Base-by-base conservation (phyloP, 2,329 filamentous ascomycete species). In the Paraphoma sp. region DNA sequence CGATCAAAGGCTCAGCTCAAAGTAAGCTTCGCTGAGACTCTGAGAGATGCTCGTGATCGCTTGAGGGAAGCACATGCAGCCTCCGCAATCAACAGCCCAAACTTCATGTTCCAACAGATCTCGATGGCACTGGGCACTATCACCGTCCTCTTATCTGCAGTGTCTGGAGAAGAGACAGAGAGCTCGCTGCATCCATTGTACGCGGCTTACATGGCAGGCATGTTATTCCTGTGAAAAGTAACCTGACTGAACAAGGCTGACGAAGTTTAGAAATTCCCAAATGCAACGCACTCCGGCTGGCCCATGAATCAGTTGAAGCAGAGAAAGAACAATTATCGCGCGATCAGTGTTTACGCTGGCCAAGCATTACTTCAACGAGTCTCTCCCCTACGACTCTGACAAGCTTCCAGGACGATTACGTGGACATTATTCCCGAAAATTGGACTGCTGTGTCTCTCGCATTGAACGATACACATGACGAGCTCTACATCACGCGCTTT, bases 381-480 rank as follows among this genome's bases (percentile, higher is more conserved):
- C 63, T 72, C 11, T 68, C 72, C 23, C 77, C 80, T 63, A 73
- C 78, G 14, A 69, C 79, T 3, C 69, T 77, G 1, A 60, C 76
- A 2, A 69, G 82, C 28, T 96, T 97, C 68, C 90, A 94, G 72
- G 83, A 84, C 60, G 86, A 93, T 45, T 97, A 93, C 66, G 84
- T 97, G 48, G 91, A 97, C 69, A 89, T 94, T 48, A 87, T 99
- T 6, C 96, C 95, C 0, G 79, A 82, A 40, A 82, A 84, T 6
- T 99, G 95, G 95, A 92, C 88, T 45, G 90, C 93, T 1, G 81
- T 99, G 9, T 98, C 93, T 0, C 80, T 99, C 44, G 90, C 90
- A 0, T 78, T 99, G 14, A 95, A 90, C 69, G 91, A 96, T 51
- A 89, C 89, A 64, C 86, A 84, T 40, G 90, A 92, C 52, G 95